These are phyloP conservation scores for Colletotrichum euphorbiae DNA, from an alignment of 2,329 filamentous ascomycete species.

Conservation along the genomic window DNA sequence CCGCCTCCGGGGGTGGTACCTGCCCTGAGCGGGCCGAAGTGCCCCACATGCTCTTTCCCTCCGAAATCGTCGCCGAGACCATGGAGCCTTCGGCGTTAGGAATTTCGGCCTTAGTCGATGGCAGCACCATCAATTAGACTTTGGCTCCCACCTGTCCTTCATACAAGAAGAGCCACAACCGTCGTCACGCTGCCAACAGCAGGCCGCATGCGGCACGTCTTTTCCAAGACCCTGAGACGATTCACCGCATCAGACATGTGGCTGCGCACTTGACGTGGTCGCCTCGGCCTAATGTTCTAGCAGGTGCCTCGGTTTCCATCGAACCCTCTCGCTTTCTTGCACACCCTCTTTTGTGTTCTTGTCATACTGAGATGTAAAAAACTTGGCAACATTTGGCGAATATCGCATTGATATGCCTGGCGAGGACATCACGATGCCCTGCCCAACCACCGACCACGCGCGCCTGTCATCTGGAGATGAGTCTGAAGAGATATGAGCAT, in stretches of 20 bases:
- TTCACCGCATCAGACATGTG: conserved; percentile 19
- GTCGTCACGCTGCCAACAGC: background rate
- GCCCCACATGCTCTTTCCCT: conserved; percentile 11
- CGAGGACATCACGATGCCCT: background rate
- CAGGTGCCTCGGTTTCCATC: conserved; percentile 15
- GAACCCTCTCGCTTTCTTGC: background rate
- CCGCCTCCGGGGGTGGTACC: conserved; percentile 12
- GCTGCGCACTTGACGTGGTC: conserved; percentile 2
- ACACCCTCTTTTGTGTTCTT: background rate
- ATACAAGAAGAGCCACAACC: too few relatives aligned
- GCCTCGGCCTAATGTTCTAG: conserved; percentile 10
- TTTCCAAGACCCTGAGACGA: background rate
- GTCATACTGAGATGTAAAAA: background rate
- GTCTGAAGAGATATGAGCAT: background rate
- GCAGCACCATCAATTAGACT: conserved; percentile 3
- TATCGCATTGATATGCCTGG: conserved; percentile 2
- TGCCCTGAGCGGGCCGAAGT: conserved; percentile 18
- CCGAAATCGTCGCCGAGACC: conserved; percentile 17
- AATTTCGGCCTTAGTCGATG: background rate
- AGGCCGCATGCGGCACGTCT: background rate
- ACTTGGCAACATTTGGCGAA: conserved; percentile 8
- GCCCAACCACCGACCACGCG: background rate
- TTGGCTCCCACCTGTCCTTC: background rate
- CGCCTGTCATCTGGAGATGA: conserved; percentile 11
- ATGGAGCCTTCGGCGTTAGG: conserved; percentile 5